A percentile compares a stretch with the other conserved stretches of the same genome.
phyloP scores from a whole-genome alignment of 768 basidiomycete species.

The Lactifluus echinatus region DNA sequence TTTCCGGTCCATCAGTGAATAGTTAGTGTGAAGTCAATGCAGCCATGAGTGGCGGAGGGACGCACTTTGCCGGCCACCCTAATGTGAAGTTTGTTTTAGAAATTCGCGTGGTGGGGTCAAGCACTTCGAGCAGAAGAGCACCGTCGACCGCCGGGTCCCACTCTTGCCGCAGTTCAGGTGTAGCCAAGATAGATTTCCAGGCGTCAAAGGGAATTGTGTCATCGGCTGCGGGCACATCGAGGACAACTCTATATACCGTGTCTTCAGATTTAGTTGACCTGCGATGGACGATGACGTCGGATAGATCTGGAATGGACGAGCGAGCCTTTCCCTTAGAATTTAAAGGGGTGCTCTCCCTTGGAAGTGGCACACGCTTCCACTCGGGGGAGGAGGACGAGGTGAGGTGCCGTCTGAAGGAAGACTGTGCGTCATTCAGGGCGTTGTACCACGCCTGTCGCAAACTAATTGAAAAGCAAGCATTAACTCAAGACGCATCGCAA shows the following conservation, averaged over 20 bases:
- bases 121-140: conserved; percentile 72
- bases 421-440: conserved; percentile 66
- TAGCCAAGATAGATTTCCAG: conserved; percentile 74
- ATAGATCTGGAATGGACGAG: conserved; percentile 46
- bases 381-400: conserved; percentile 58
- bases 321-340: conserved; percentile 58
- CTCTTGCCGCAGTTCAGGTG: conserved; percentile 80
- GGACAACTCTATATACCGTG: conserved; percentile 68
- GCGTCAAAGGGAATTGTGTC: conserved; percentile 54
- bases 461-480: conserved; percentile 31
- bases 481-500: background rate
- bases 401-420: conserved; percentile 69
- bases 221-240: conserved; percentile 66
- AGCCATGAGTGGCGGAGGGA: conserved; percentile 14
- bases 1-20: conserved; percentile 26
- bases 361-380: conserved; percentile 70
- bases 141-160: conserved; percentile 94
- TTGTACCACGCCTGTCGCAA: conserved; percentile 77
- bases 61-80: conserved; percentile 96
- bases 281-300: conserved; percentile 74
- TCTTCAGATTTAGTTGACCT: conserved; percentile 62
- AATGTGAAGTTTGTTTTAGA: conserved; percentile 85
- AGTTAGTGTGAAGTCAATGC: background rate
- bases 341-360: conserved; percentile 31
- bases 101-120: conserved; percentile 80